phyloP scores from a whole-genome alignment of 495 filamentous ascomycete species.

The Neurospora hispaniola region DNA sequence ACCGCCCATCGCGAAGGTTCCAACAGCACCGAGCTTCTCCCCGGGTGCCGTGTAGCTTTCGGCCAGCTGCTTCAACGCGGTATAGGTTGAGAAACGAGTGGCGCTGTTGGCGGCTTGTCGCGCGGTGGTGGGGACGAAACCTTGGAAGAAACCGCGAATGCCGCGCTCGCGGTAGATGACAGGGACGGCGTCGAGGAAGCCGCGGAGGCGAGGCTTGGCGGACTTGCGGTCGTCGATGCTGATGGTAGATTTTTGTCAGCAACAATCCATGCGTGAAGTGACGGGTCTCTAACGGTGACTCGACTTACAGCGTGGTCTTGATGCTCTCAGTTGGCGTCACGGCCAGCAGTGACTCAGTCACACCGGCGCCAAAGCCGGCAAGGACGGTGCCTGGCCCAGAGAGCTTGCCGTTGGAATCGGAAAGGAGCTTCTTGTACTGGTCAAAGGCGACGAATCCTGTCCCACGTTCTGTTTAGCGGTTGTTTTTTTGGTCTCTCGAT shows the following conservation, averaged over 20 bases:
- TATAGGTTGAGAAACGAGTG: constrained; percentile 73
- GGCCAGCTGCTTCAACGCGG: constrained; percentile 78
- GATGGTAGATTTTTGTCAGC: background rate
- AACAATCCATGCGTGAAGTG: background rate
- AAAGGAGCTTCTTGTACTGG: constrained; percentile 71
- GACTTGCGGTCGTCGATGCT: constrained; percentile 94
- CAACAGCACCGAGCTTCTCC: constrained; percentile 82
- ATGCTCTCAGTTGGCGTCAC: constrained; percentile 98
- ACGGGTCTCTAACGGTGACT: background rate
- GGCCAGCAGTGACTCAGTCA: constrained; percentile 85
- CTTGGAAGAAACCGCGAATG: constrained; percentile 87
- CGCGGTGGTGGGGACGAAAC: constrained; percentile 89
- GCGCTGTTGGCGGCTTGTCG: constrained; percentile 92
- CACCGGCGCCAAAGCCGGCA: constrained; percentile 87
- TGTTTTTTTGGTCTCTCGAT: background rate
- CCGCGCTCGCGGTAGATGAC: constrained; percentile 84
- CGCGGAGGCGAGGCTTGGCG: constrained; percentile 74
- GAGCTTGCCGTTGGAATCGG: constrained; percentile 79
- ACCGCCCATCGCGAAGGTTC: constrained; percentile 85
- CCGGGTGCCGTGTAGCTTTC: constrained; percentile 87
- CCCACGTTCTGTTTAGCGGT: background rate
- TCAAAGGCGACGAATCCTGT: constrained; percentile 93
- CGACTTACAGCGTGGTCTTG: constrained; percentile 74
- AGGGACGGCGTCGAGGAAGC: constrained; percentile 81
- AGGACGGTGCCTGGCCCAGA: constrained; percentile 85